Conservation (phyloP, 2,329 filamentous ascomycete species). For the Stenocarpella maydis region DNA sequence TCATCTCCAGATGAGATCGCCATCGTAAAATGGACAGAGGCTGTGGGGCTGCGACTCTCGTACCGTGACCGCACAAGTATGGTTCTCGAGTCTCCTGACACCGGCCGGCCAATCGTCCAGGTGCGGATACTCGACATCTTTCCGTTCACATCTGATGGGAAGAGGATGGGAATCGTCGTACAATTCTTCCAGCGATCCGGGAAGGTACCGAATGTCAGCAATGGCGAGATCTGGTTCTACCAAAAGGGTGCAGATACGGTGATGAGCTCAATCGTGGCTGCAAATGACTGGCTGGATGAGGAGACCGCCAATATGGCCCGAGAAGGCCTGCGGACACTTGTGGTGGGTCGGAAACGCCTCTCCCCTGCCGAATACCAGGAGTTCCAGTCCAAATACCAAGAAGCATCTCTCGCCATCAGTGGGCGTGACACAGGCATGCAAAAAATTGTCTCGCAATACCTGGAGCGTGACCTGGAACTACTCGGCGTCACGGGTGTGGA, state of each 20-base stretch:
- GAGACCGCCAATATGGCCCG: constrained; percentile 99
- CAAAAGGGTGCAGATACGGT: constrained; percentile 98
- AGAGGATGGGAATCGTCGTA: constrained; percentile 97
- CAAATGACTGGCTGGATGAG: constrained; percentile 98
- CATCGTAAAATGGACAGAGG: constrained; percentile 95
- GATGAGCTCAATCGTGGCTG: constrained; percentile 93
- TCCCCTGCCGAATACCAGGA: constrained; percentile 81
- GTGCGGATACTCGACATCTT: constrained; percentile 94
- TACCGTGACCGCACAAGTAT: constrained; percentile 90
- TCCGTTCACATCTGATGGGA: constrained; percentile 96
- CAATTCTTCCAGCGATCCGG: constrained; percentile 75
- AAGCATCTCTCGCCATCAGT: constrained; percentile 81
- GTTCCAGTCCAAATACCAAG: constrained; percentile 77
- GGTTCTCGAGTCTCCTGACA: constrained; percentile 79
- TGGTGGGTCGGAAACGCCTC: constrained; percentile 90
- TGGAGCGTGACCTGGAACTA: constrained; percentile 90
- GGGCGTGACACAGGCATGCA: constrained; percentile 85
- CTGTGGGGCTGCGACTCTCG: constrained; percentile 83
- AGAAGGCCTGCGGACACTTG: constrained; percentile 91
- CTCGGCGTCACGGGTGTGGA: constrained; percentile 98
- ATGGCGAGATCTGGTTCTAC: constrained; percentile 95
- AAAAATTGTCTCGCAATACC: constrained; percentile 77
- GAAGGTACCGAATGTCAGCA: constrained; percentile 56
- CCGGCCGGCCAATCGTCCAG: constrained; percentile 77
- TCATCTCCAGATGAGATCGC: constrained; percentile 98